Percentiles rank a stretch among this genome's conserved stretches.
Conservation (phyloP, 805 yeast genomes). For the Wickerhamiella nectarea region DNA sequence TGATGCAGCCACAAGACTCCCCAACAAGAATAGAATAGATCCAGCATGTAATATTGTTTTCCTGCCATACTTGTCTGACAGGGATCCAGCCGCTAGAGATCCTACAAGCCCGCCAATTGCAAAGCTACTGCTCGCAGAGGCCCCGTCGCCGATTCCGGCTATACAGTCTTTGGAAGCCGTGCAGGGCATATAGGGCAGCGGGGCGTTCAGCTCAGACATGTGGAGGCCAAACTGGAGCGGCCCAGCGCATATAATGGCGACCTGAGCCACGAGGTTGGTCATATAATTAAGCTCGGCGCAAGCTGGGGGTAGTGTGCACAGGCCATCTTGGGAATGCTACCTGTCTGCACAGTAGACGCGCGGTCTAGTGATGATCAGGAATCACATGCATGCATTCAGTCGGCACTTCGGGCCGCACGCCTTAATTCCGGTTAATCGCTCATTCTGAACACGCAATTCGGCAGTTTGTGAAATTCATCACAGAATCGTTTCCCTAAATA, state of each 20-base stretch:
- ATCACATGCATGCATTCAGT: no score
- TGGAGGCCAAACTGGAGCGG: constrained; percentile 89
- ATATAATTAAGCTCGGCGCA: background rate
- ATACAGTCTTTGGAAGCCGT: constrained; percentile 37
- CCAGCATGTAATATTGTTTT: constrained; percentile 37
- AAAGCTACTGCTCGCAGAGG: constrained; percentile 63
- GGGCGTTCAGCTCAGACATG: constrained; percentile 89
- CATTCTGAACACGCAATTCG: no score
- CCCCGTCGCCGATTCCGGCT: constrained; percentile 44
- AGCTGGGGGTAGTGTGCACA: background rate
- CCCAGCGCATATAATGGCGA: constrained; percentile 52
- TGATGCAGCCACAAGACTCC: constrained; percentile 46
- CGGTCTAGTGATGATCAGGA: no score
- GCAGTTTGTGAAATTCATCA: no score
- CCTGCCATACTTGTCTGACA: constrained; percentile 58
- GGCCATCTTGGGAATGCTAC: no score
- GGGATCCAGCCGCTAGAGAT: constrained; percentile 49
- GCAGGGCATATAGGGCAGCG: constrained; percentile 59
- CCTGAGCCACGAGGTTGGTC: constrained; percentile 8
- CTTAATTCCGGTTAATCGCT: no score
- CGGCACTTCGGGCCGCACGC: no score
- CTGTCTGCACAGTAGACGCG: no score
- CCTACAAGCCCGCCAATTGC: constrained; percentile 76
- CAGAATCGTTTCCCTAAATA: no score
- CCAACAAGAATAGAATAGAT: constrained; percentile 38